These are phyloP conservation scores for Diplotaxis tenuifolia DNA, from an alignment of 345 rosid genomes.

Conservation along the genomic window DNA sequence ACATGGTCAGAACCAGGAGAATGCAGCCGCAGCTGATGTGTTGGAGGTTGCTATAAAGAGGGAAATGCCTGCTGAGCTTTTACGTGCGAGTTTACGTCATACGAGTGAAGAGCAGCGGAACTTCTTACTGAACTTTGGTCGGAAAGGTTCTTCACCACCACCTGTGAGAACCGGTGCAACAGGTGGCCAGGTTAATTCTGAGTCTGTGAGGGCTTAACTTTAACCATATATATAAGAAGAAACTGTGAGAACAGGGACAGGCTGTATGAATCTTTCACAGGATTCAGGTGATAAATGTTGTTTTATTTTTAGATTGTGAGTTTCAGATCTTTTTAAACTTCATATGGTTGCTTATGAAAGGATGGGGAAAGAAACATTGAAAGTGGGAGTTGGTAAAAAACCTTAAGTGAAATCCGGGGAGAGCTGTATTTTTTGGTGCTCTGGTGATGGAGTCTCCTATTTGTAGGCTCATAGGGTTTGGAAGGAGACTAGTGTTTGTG, in stretches of 20 bases:
- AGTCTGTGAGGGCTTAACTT: constrained; percentile 58
- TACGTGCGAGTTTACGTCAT: constrained; percentile 92
- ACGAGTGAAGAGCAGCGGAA: constrained; percentile 76
- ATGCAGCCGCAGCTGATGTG: constrained; percentile 44
- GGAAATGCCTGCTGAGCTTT: constrained; percentile 96
- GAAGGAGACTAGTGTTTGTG: constrained; percentile 27
- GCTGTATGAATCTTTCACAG: constrained; percentile 3
- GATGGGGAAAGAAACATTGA: constrained; percentile 33
- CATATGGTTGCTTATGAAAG: constrained; percentile 23
- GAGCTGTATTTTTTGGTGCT: constrained; percentile 66
- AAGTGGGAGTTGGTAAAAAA: constrained; percentile 46
- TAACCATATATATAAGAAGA: constrained; percentile 23
- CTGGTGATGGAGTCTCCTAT: constrained; percentile 42
- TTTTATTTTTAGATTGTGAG: constrained; percentile 14
- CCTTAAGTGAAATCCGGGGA: constrained; percentile 31
- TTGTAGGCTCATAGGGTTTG: constrained; percentile 32
- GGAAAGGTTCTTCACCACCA: constrained; percentile 42
- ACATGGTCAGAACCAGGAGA: constrained; percentile 44
- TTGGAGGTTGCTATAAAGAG: constrained; percentile 67
- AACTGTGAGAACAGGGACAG: background rate
- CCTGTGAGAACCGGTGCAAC: constrained; percentile 42
- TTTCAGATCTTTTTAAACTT: background rate
- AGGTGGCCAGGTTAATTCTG: constrained; percentile 54
- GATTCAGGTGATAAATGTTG: constrained; percentile 19
- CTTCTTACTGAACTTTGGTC: constrained; percentile 68